Evolutionary conservation across 495 filamentous ascomycete genomes (phyloP), one percentile per base, ranked within the genome.

Genomic region (Apodospora peruviana): DNA sequence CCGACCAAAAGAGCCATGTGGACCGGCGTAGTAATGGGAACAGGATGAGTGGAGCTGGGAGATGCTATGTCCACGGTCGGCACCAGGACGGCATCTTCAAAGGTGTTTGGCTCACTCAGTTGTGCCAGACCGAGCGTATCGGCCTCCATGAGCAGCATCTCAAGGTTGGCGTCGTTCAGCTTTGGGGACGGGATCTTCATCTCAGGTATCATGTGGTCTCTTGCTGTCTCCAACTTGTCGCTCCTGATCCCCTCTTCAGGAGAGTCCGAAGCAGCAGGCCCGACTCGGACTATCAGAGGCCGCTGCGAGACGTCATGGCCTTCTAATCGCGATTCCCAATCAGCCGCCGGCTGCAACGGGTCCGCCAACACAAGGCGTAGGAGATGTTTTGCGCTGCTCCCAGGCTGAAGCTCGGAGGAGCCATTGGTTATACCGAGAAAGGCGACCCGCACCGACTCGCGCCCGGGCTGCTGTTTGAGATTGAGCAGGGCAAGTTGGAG

Each of bases 1-100:
- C 81, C 83, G 25, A 94, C 81, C 12, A 96, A 52, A 20, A 97
- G 64, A 9, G 84, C 80, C 62, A 84, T 86, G 56, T 98, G 93
- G 14, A 96, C 88, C 0, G 93, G 91, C 46, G 90, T 88, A 9
- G 82, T 80, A 10, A 95, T 72, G 32, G 84, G 65, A 19, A 78
- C 78, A 40, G 79, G 71, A 47, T 77, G 76, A 14, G 81, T 83
- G 10, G 73, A 76, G 40, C 70, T 67, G 37, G 83, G 83, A 11
- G 72, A 78, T 10, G 77, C 78, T 20, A 86, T 83, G 12, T 85
- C 82, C 29, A 93, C 76, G 2, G 78, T 80, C 3, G 90, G 90
- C 32, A 86, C 82, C 9, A 96, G 77, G 32, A 88, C 66, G 9
- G 81, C 70, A 20, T 86, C 80, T 19, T 77, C 71, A 22, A 71